phyloP scores from a whole-genome alignment of 805 yeast species.

The Candida boleticola region DNA sequence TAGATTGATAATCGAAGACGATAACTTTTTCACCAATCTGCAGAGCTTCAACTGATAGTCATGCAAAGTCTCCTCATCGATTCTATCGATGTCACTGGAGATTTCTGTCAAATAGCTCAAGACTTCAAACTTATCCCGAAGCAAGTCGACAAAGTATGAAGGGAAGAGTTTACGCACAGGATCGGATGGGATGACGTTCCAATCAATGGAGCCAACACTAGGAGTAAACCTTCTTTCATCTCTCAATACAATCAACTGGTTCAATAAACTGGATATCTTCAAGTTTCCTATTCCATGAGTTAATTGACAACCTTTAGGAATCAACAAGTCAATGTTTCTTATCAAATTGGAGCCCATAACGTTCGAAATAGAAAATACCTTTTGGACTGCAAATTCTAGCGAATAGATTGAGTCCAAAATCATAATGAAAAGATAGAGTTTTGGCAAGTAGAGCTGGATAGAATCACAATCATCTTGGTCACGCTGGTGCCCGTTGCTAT shows the following conservation, averaged over 20 bases:
- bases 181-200: neutral
- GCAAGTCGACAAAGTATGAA: conserved; percentile 22
- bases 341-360: conserved; percentile 9
- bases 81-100: conserved; percentile 4
- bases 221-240: conserved; percentile 7
- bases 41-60: conserved; percentile 41
- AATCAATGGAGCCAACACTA: neutral
- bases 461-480: conserved; percentile 15
- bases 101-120: conserved; percentile 37
- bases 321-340: conserved; percentile 12
- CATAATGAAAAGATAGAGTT: conserved; percentile 47
- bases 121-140: conserved; percentile 36
- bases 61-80: conserved; percentile 17
- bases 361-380: conserved; percentile 6
- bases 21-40: conserved; percentile 34
- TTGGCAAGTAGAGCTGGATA: conserved; percentile 30
- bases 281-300: conserved; percentile 13
- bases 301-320: conserved; percentile 12
- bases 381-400: conserved; percentile 33
- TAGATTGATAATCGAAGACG: conserved; percentile 25
- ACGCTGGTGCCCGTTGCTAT: no score
- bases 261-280: conserved; percentile 11
- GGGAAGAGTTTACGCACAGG: conserved; percentile 8
- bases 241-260: conserved; percentile 13
- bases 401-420: conserved; percentile 35